phyloP scores from a whole-genome alignment of 139 green algal genomes.

The Spirogloea muscicola region DNA sequence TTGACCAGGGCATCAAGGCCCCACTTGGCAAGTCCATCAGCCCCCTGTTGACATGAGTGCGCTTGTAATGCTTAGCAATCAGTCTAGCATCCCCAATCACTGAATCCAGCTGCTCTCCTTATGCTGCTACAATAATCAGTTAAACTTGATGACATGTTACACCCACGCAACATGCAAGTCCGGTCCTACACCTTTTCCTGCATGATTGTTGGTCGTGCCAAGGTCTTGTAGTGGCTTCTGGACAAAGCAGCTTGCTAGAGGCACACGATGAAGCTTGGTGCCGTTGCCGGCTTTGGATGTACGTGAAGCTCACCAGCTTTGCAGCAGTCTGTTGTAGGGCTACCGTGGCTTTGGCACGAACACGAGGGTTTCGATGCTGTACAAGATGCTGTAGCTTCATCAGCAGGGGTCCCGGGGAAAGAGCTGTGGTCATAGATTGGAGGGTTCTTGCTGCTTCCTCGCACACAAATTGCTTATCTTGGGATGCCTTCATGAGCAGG shows the following conservation, averaged over 20 bases:
- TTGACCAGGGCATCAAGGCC: slow-evolving; percentile 7
- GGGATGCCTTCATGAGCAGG: slow-evolving; percentile 32
- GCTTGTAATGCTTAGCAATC: too few species aligned
- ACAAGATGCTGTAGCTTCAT: slow-evolving; percentile 28
- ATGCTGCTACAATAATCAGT: too few species aligned
- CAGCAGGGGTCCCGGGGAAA: slow-evolving; percentile 9
- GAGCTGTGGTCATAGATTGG: background rate
- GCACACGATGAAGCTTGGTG: too few species aligned
- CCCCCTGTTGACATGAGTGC: slow-evolving; percentile 13
- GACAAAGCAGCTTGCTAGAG: too few species aligned
- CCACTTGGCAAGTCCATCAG: background rate
- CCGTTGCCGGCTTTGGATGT: too few species aligned
- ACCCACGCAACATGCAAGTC: too few species aligned
- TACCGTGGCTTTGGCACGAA: slow-evolving; percentile 32
- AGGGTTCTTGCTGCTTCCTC: slow-evolving; percentile 27
- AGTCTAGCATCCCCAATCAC: too few species aligned
- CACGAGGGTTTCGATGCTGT: slow-evolving; percentile 22
- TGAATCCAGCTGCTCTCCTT: too few species aligned
- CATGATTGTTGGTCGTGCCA: too few species aligned
- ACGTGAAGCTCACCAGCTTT: slow-evolving; percentile 10
- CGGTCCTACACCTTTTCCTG: too few species aligned
- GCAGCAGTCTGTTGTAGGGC: slow-evolving; percentile 2
- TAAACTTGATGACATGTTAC: too few species aligned
- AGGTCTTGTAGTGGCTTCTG: too few species aligned
- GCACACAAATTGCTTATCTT: slow-evolving; percentile 44